Conservation (phyloP, 148 eudicot genomes). For the Rhododendron vialii region DNA sequence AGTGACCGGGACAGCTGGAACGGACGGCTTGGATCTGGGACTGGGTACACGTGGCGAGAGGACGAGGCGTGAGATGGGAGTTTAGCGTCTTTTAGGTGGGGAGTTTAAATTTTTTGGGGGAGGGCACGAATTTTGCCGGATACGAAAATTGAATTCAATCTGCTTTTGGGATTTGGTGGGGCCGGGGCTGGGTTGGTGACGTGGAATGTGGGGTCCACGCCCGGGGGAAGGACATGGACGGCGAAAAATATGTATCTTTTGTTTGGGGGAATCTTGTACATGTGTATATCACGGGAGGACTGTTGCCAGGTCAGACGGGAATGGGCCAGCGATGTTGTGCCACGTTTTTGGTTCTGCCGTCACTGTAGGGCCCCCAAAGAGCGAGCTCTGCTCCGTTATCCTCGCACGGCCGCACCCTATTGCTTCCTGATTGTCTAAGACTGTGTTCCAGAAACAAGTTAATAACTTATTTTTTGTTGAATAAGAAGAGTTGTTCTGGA, state of each 20-base stretch:
- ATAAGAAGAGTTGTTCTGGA: too few species aligned
- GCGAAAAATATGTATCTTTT: neutral
- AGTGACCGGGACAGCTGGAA: conserved; percentile 30
- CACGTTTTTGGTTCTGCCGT: neutral
- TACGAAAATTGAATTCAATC: neutral
- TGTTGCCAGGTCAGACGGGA: neutral
- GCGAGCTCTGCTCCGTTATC: neutral
- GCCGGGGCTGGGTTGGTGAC: neutral
- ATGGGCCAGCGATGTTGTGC: neutral
- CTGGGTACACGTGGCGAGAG: conserved; percentile 20
- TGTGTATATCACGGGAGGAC: neutral
- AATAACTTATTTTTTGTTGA: too few species aligned
- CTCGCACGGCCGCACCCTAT: neutral
- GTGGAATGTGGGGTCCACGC: neutral
- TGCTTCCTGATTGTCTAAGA: neutral
- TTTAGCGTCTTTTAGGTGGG: conserved; percentile 1
- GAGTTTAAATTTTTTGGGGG: neutral
- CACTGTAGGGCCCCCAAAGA: neutral
- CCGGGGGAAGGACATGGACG: neutral
- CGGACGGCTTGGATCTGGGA: conserved; percentile 26
- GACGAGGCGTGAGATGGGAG: neutral
- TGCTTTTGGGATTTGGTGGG: neutral
- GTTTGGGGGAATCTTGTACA: neutral
- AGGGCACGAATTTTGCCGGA: neutral
- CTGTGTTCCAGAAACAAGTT: too few species aligned